Evolutionary conservation across 192 early-diverging fungal genomes (phyloP).

Genomic region (Entomortierella parvispora): DNA sequence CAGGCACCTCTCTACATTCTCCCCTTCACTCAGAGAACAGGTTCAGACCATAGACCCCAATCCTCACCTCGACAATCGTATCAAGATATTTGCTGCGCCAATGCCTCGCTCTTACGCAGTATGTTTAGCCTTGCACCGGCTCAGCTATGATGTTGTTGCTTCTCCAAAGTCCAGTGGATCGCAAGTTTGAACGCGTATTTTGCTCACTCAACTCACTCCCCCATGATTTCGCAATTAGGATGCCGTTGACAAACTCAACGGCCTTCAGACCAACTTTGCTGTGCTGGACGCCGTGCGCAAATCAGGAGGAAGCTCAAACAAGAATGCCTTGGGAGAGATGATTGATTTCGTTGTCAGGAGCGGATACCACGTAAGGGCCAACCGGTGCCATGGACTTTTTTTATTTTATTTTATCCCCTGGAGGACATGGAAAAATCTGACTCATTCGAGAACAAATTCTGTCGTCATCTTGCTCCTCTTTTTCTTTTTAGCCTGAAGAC

Average conservation of each 20-base stretch:
- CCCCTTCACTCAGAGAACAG: not conserved
- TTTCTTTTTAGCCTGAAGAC: slow-evolving; percentile 56
- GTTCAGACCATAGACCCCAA: not conserved
- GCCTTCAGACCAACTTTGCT: slow-evolving; percentile 87
- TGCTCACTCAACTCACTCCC: not conserved
- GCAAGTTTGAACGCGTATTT: not conserved
- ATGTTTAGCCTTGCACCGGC: too few relatives aligned
- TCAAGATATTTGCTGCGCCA: slow-evolving; percentile 36
- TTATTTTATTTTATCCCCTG: not conserved
- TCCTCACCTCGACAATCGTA: slow-evolving; percentile 14
- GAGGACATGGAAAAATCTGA: too few relatives aligned
- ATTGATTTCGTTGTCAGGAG: slow-evolving; percentile 67
- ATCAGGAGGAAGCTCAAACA: slow-evolving; percentile 69
- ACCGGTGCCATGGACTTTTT: not conserved
- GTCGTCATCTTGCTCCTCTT: slow-evolving; percentile 37
- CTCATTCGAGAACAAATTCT: too few relatives aligned
- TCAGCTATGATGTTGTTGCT: not conserved
- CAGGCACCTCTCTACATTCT: slow-evolving; percentile 13
- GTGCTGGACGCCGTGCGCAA: slow-evolving; percentile 76
- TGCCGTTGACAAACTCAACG: slow-evolving; percentile 84
- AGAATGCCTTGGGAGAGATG: slow-evolving; percentile 73
- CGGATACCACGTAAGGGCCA: slow-evolving; percentile 74
- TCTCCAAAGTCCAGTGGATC: not conserved
- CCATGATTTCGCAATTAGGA: slow-evolving; percentile 55
- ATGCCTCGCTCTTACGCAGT: slow-evolving; percentile 53